These are phyloP conservation scores for Solanum hybrid DNA, from an alignment of 305 asterid species.

Conservation along the genomic window DNA sequence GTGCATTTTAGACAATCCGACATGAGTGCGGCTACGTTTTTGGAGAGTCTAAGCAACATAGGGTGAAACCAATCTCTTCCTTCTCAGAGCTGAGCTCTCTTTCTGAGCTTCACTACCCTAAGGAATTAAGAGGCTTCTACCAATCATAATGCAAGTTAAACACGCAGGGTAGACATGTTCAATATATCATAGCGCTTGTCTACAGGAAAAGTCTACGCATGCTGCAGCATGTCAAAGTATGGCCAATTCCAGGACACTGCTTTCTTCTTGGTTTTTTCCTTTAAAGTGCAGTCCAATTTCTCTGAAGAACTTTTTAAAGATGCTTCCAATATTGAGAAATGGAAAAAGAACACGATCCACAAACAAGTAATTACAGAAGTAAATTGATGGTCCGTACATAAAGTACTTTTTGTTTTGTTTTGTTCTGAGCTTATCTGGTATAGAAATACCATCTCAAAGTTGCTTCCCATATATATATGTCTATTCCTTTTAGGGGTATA, in stretches of 20 bases:
- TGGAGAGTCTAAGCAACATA: background rate
- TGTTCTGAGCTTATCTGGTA: background rate
- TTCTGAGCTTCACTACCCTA: background rate
- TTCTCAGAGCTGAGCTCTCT: background rate
- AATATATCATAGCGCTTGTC: background rate
- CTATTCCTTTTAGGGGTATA: background rate
- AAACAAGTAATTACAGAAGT: background rate
- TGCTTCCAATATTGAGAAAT: background rate
- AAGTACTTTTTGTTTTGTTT: background rate
- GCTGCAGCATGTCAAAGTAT: background rate
- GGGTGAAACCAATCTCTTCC: background rate
- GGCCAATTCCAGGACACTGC: background rate
- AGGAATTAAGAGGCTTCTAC: background rate
- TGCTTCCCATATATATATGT: background rate
- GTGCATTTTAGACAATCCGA: background rate
- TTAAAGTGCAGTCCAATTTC: background rate
- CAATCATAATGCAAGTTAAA: conserved; percentile 2
- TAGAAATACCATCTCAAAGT: background rate
- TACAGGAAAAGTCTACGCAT: background rate
- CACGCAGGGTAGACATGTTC: background rate
- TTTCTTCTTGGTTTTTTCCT: background rate
- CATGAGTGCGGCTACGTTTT: background rate
- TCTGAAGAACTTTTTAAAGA: background rate
- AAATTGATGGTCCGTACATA: background rate
- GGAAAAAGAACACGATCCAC: background rate